Evolutionary conservation across 352 stramenopile species (phyloP).

Genomic region (Plasmopara viticola): DNA sequence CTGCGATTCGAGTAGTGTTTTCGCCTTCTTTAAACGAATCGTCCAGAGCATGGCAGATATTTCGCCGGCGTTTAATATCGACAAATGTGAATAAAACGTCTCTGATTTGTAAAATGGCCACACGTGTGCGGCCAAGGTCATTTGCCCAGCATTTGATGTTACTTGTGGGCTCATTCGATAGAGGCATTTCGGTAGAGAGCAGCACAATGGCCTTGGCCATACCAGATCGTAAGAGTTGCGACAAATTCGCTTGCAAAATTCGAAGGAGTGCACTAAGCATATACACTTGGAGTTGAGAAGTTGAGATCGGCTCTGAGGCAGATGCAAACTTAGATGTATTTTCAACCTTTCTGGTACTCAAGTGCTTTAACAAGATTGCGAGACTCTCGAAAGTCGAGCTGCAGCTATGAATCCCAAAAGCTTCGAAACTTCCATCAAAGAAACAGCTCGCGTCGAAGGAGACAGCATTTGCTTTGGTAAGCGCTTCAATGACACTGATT

Average conservation of each 20-base stretch:
- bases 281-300: conserved; percentile 46
- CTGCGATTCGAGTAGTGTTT: conserved; percentile 20
- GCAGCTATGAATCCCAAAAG: conserved; percentile 32
- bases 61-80: conserved; percentile 26
- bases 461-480: conserved; percentile 5
- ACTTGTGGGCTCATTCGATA: neutral
- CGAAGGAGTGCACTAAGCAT: conserved; percentile 59
- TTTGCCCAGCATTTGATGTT: conserved; percentile 8
- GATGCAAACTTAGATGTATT: conserved; percentile 9
- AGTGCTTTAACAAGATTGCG: conserved; percentile 28
- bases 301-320: conserved; percentile 2
- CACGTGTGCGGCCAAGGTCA: conserved; percentile 14
- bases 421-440: conserved; percentile 42
- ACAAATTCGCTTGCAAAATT: conserved; percentile 72
- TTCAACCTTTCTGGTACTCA: conserved; percentile 37
- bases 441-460: conserved; percentile 9
- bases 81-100: conserved; percentile 27
- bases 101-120: conserved; percentile 27
- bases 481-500: conserved; percentile 14
- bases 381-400: conserved; percentile 47
- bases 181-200: conserved; percentile 1
- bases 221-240: conserved; percentile 55
- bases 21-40: conserved; percentile 13
- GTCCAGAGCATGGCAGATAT: conserved; percentile 18
- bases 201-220: conserved; percentile 35